Base-by-base conservation (phyloP, 768 basidiomycete genomes). In the Suillus occidentalis region DNA sequence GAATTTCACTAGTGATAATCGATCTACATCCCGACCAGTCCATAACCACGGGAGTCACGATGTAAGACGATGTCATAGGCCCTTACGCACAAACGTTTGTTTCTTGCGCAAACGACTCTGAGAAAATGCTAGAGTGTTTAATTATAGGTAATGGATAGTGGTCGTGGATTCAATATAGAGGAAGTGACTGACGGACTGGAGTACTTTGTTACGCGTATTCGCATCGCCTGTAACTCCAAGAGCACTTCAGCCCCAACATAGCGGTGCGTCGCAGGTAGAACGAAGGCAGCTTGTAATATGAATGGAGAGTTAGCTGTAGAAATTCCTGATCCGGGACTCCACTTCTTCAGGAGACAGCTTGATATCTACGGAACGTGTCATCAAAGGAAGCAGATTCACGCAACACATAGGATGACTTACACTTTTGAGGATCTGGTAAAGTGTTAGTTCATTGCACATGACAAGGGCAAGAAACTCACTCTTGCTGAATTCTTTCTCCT, bases 401-500 rank as follows among this genome's bases (percentile, higher is more conserved):
- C 18, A 28, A 64, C 57, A 7, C 58, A 42, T 43, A n/a, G 60
- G 13, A 31, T 40, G 25, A 70, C 83, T 66, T 68, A 85, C 84
- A 86, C 69, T 85, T 86, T 68, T 81, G 79, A 45, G 85, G 84
- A 70, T 85, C 85, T 85, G 59, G 55, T 16, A 10, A 61, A 43
- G 61, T 49, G 8, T 10, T 31, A 52, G 37, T 58, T 59, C 61
- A 47, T 0, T n/a, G 36, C 52, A 68, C 45, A 69, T 42, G 34
- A 56, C 12, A 25, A 50, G 61, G 18, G 49, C 16, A 40, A 53
- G 36, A 14, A 2, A 79, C 85, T 71, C 68, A 93, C 93, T 92
- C 79, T 90, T 92, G 74, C 91, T 92, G 69, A 93, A 92, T 68
- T 94, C 91, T 73, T 90, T 92, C 50, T 91, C 92, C 43, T 82